Evolutionary conservation across 345 rosid species (phyloP).

Genomic region (Noccaea bulbosa): DNA sequence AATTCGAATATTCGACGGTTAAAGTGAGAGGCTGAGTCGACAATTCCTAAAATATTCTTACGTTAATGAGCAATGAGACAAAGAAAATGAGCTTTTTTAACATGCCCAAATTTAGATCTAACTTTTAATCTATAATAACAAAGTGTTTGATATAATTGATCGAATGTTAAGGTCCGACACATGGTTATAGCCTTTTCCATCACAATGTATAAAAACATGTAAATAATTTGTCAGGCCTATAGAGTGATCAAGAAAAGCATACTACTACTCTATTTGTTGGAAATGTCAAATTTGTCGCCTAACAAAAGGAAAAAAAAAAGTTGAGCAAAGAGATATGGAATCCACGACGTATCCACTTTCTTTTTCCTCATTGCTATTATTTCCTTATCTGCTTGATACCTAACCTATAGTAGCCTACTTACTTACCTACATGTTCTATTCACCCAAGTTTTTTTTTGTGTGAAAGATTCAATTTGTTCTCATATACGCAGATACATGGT

Average conservation of each 20-base stretch:
- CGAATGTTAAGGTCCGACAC: slow-evolving; percentile 12
- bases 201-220: background rate
- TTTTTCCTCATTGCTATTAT: background rate
- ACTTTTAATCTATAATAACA: background rate
- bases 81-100: background rate
- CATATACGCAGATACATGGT: background rate
- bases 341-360: slow-evolving; percentile 29
- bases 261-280: background rate
- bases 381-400: background rate
- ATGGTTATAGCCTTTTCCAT: slow-evolving; percentile 6
- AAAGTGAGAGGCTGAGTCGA: background rate
- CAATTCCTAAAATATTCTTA: slow-evolving; percentile 25
- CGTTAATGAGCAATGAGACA: slow-evolving; percentile 35
- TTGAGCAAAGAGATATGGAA: slow-evolving; percentile 23
- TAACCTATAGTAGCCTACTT: too few species aligned
- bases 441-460: background rate
- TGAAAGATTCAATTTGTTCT: background rate
- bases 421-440: slow-evolving; percentile 19
- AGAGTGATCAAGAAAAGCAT: slow-evolving; percentile 1
- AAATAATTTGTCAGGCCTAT: slow-evolving; percentile 9
- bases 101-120: slow-evolving; percentile 31
- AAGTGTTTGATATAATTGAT: background rate
- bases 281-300: slow-evolving; percentile 37
- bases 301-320: background rate
- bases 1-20: too few species aligned